phyloP scores from a whole-genome alignment of 2,329 filamentous ascomycete genomes.

The Penicillium sp. region DNA sequence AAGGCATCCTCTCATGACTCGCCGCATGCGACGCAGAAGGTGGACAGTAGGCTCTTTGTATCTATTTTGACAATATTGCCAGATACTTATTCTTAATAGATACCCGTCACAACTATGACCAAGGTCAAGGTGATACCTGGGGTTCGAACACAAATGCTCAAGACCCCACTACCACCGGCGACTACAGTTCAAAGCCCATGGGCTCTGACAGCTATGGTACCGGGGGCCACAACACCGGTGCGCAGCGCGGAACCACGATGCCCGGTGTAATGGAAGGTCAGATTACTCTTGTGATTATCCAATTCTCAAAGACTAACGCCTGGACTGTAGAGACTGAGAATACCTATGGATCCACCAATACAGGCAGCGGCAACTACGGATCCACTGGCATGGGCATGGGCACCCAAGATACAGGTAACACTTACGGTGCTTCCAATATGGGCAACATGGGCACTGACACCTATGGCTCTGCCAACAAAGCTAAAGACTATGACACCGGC shows the following conservation, averaged over 20 bases:
- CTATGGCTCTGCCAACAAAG: background rate
- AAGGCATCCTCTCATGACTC: conserved; percentile 31
- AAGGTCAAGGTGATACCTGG: background rate
- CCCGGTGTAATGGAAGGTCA: conserved; percentile 1
- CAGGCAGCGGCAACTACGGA: conserved; percentile 4
- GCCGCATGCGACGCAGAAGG: conserved; percentile 25
- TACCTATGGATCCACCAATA: conserved; percentile 2
- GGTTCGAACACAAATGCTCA: background rate
- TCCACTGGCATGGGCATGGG: conserved; percentile 2
- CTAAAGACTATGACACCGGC: background rate
- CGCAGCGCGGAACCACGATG: background rate
- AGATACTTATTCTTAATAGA: conserved; percentile 5
- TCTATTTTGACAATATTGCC: background rate
- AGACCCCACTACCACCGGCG: background rate
- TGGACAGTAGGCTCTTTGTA: conserved; percentile 10
- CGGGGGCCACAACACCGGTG: background rate
- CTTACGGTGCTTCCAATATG: background rate
- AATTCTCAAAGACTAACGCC: background rate
- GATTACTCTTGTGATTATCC: background rate
- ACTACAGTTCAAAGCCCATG: conserved; percentile 2
- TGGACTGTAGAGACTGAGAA: background rate
- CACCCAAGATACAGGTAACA: background rate
- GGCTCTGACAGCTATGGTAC: background rate
- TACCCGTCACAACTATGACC: conserved; percentile 2
- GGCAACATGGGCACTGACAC: conserved; percentile 1